Conservation (phyloP, 257 asterid genomes). For the Ilex aquifolium region DNA sequence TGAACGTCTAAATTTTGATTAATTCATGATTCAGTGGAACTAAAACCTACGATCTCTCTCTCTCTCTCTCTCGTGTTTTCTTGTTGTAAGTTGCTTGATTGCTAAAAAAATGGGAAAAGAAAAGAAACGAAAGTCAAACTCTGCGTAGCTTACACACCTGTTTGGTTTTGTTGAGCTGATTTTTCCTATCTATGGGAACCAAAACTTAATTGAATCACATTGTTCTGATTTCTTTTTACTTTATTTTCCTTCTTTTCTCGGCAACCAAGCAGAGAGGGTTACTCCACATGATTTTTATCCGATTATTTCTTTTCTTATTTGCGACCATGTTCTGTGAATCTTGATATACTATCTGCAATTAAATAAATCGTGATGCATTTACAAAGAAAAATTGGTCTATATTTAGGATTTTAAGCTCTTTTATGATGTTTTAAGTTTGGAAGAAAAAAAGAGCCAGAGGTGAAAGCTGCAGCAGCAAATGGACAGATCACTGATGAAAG, state of each 20-base stretch:
- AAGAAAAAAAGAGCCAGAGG: conserved; percentile 62
- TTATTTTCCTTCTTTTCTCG: too few relatives aligned
- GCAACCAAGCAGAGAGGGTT: neutral
- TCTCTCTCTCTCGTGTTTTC: too few relatives aligned
- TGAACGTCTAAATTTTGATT: neutral
- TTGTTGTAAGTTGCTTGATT: too few relatives aligned
- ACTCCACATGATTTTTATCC: neutral
- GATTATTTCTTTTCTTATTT: neutral
- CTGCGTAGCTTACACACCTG: too few relatives aligned
- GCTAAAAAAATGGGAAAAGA: too few relatives aligned
- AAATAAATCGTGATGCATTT: conserved; percentile 15
- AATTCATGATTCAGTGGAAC: neutral
- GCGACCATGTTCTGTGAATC: conserved; percentile 1
- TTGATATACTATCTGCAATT: conserved; percentile 3
- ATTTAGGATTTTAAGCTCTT: conserved; percentile 81
- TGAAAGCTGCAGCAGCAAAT: conserved; percentile 32
- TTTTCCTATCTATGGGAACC: too few relatives aligned
- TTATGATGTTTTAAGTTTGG: conserved; percentile 86
- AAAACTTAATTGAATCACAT: too few relatives aligned
- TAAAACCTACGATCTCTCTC: neutral
- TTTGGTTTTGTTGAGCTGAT: too few relatives aligned
- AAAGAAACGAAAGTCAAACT: too few relatives aligned
- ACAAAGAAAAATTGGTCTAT: conserved; percentile 23
- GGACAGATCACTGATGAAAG: conserved; percentile 18
- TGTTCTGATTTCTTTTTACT: too few relatives aligned